Evolutionary conservation across 164 flowering plant genomes (phyloP), one percentile per base, ranked within the genome.

Genomic region (Dillenia suffruticosa): DNA sequence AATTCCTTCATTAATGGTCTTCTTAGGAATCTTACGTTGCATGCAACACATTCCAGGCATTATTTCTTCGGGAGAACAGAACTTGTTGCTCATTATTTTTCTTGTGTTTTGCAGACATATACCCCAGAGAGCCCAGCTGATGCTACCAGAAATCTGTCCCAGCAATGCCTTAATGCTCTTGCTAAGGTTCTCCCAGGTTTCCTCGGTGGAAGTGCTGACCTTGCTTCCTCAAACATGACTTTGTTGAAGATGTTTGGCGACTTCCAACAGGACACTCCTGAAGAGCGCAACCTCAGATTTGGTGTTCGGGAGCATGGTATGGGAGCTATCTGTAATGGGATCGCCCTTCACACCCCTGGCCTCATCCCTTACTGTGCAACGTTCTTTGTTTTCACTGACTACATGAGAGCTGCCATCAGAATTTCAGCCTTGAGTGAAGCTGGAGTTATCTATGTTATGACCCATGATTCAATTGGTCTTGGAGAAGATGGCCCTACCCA

Each of bases 401-500:
- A 92, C 90, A 89, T 91, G 97, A 86, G 99, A 68, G 90, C 84
- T 55, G 96, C 99, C 64, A 94, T 94, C 12, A 76, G 99, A 68
- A 80, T 94, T 50, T 88, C 99, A 14, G 99, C 99, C 61, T 72
- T 94, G 75, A 64, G 55, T 61, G 88, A 90, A 65, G 81, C 96
- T 50, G 80, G 96, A 54, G 97, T 94, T 26, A 89, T 91, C 68
- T 94, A 92, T 66, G 96, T 94, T 56, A 91, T 94, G 97, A 94
- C 99, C 68, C 99, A 94, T 48, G 99, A 94, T 68, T 91, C 97
- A 1, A 92, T 94, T 55, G 99, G 97, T 44, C 94, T 94, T 52
- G 99, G 99, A 68, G 99, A 94, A 74, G 99, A 94, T 79, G 99
- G 99, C 3, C 99, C 99, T 9, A 94, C 99, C 49, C 99, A 94